Base-by-base conservation (phyloP, 1,139 yeast genomes). In the Yamadazyma pseudoaaseri region DNA sequence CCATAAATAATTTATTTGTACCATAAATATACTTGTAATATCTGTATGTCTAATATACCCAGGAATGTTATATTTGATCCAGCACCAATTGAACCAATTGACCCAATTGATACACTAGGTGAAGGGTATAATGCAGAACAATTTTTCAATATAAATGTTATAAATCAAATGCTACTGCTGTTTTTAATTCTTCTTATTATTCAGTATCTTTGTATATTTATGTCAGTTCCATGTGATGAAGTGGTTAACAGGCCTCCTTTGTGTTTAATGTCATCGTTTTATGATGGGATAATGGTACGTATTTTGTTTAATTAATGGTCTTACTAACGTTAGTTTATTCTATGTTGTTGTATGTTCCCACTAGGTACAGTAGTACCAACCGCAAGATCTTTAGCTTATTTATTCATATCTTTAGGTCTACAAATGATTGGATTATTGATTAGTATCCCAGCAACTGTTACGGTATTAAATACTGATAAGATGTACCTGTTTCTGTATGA, bases 161-260 rank as follows among this genome's bases (percentile, higher is more conserved):
- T 56, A 29, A 44, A 52, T 11, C 35, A 39, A 3, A 49, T 58
- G n/a, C 43, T 60, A 31, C 45, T 53, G 23, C 26, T 49, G 4
- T 67, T 64, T 42, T 42, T 66, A 16, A 49, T 54, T 0, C 47
- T 58, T 15, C 52, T 73, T 38, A 40, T 69, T 21, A 38, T 54
- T 1, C 73, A 72, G 42, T 65, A 73, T 33, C 42, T 69, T 3
- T 47, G 60, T 20, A 57, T 66, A 27, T 73, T 65, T 41, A 50
- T 59, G 14, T 59, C 65, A 2, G 62, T 70, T 22, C 75, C 77
- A 1, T 67, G 66, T 40, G 70, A 71, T 14, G 64, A 58, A 12
- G 60, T 73, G 6, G 60, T 56, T 20, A 60, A 69, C 34, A 49
- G 73, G 17, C 77, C 79, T 0, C 35, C 51, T 1, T 44, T 61